These are phyloP conservation scores for Malus orientalis DNA, from an alignment of 306 rosid genomes.

Conservation along the genomic window DNA sequence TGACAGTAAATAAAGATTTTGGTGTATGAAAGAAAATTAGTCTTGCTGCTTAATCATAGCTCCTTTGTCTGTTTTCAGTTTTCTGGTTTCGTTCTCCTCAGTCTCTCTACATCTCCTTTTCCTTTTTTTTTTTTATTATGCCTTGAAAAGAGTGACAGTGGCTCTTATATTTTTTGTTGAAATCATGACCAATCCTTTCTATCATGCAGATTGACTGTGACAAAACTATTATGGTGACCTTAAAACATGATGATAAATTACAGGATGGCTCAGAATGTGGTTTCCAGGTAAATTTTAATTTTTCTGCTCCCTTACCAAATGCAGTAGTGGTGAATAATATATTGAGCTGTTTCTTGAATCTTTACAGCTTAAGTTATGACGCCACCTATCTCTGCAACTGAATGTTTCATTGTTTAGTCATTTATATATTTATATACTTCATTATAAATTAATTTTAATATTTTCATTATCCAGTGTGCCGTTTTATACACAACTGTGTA, in stretches of 20 bases:
- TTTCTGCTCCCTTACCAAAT: constrained; percentile 14
- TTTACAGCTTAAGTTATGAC: background rate
- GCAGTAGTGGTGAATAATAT: background rate
- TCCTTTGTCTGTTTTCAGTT: background rate
- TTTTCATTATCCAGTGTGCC: constrained; percentile 56
- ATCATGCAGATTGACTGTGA: constrained; percentile 86
- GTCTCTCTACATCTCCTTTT: background rate
- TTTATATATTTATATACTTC: background rate
- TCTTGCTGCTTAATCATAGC: background rate
- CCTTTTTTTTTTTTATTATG: background rate
- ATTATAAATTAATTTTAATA: background rate
- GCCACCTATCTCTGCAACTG: background rate
- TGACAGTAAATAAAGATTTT: background rate
- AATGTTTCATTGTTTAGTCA: background rate
- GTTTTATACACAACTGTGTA: constrained; percentile 89
- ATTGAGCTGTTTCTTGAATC: constrained; percentile 2
- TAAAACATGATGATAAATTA: constrained; percentile 93
- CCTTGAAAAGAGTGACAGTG: background rate
- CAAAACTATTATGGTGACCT: constrained; percentile 80
- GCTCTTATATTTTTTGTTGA: background rate
- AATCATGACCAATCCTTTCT: background rate
- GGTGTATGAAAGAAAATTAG: background rate
- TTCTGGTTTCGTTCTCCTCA: background rate
- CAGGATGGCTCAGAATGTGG: constrained; percentile 97
- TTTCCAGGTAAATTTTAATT: constrained; percentile 62